A percentile compares a stretch with the other conserved stretches of the same genome.
These are phyloP conservation scores for Ogataea trehalophila DNA, from an alignment of 805 yeast genomes.

Conservation along the genomic window DNA sequence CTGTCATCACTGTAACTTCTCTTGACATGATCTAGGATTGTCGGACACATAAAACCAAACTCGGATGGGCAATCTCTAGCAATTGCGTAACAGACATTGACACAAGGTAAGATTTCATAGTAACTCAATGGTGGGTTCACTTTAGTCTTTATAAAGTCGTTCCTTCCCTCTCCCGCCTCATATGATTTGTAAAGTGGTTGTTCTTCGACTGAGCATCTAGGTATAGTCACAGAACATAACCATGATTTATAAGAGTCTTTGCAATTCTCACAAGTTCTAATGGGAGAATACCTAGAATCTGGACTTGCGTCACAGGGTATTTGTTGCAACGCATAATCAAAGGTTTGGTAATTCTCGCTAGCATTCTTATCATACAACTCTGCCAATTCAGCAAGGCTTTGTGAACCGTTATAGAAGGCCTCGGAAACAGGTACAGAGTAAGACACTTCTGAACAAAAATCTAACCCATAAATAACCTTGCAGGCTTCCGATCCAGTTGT, in stretches of 20 bases:
- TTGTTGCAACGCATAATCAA: slow-evolving; percentile 70
- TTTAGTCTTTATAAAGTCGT: slow-evolving; percentile 45
- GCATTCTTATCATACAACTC: slow-evolving; percentile 64
- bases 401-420: slow-evolving; percentile 22
- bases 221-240: slow-evolving; percentile 87
- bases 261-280: slow-evolving; percentile 72
- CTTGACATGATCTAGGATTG: slow-evolving; percentile 27
- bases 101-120: slow-evolving; percentile 83
- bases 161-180: slow-evolving; percentile 51
- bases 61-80: slow-evolving; percentile 80
- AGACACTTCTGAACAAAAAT: slow-evolving; percentile 77
- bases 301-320: slow-evolving; percentile 66
- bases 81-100: slow-evolving; percentile 70
- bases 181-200: slow-evolving; percentile 43
- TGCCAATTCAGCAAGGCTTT: slow-evolving; percentile 33
- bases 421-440: slow-evolving; percentile 70
- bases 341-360: slow-evolving; percentile 49
- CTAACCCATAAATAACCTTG: slow-evolving; percentile 65
- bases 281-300: slow-evolving; percentile 68
- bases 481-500: slow-evolving; percentile 57
- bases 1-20: slow-evolving; percentile 34
- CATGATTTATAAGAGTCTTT: slow-evolving; percentile 67
- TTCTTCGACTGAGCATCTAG: slow-evolving; percentile 66
- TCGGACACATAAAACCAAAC: slow-evolving; percentile 75
- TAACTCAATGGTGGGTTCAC: slow-evolving; percentile 54